These are phyloP conservation scores for Eucalyptus tenuipes DNA, from an alignment of 345 rosid genomes.

Conservation along the genomic window DNA sequence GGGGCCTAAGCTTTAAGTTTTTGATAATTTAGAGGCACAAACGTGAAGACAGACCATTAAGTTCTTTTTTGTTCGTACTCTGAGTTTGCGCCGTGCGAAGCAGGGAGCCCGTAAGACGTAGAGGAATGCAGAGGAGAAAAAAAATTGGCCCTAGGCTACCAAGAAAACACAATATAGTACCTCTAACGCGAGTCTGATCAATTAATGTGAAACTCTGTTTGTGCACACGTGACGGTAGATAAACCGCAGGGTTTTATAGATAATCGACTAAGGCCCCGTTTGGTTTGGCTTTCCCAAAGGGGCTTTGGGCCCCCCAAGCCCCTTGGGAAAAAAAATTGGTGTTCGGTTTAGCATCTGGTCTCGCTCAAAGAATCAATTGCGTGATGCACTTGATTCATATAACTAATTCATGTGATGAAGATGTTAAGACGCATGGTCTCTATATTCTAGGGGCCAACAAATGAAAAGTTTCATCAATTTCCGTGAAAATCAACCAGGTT, in stretches of 20 bases:
- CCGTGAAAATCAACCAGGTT: not conserved
- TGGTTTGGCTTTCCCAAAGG: too few species aligned
- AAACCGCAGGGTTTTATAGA: not conserved
- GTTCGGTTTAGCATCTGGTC: too few species aligned
- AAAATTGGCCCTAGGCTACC: not conserved
- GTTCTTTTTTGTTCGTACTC: not conserved
- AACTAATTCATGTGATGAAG: not conserved
- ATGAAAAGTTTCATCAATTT: not conserved
- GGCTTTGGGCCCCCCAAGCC: too few species aligned
- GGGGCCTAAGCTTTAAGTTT: not conserved
- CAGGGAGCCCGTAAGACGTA: not conserved
- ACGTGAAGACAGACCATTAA: not conserved
- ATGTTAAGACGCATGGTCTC: not conserved
- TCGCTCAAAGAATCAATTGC: not conserved
- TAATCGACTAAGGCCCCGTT: not conserved
- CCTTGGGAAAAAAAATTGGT: too few species aligned
- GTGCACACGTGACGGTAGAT: not conserved
- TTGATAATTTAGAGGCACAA: not conserved
- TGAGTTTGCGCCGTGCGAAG: not conserved
- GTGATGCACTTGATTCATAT: not conserved
- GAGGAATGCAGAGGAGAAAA: not conserved
- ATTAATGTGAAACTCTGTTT: not conserved
- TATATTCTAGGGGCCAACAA: not conserved
- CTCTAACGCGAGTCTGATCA: not conserved
- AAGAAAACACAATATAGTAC: too few species aligned